Evolutionary conservation across 495 filamentous ascomycete species (phyloP).

Genomic region (Staphylotrichum longicolle): DNA sequence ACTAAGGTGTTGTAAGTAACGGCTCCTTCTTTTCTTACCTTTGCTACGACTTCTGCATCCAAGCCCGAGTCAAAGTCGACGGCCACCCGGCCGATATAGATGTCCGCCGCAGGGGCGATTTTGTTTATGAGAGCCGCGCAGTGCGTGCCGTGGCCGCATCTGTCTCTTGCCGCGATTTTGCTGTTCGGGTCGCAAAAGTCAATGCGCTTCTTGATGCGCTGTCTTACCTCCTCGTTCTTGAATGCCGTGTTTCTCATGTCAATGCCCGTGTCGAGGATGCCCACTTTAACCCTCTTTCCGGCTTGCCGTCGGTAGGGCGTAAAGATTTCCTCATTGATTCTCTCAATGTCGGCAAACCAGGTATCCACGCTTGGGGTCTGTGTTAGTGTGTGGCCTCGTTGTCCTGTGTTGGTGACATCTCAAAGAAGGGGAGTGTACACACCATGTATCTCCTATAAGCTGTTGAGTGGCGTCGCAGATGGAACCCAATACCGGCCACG

Average conservation of each 20-base stretch:
- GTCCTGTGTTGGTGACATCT: too few species aligned
- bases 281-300: slow-evolving; percentile 1
- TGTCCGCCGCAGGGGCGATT: background rate
- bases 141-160: background rate
- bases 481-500: background rate
- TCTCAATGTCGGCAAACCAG: background rate
- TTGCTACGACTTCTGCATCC: background rate
- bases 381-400: background rate
- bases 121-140: slow-evolving; percentile 4
- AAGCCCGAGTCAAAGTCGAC: slow-evolving; percentile 2
- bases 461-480: background rate
- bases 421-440: background rate
- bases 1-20: background rate
- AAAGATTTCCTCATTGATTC: slow-evolving; percentile 2
- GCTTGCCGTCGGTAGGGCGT: background rate
- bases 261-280: slow-evolving; percentile 7
- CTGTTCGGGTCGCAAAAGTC: background rate
- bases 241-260: slow-evolving; percentile 1
- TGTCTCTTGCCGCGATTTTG: background rate
- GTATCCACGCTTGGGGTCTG: background rate
- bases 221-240: background rate
- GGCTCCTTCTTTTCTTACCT: background rate
- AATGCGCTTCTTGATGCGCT: slow-evolving; percentile 1
- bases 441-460: background rate
- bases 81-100: slow-evolving; percentile 1